A percentile compares a stretch with the other conserved stretches of the same genome.
phyloP scores from a whole-genome alignment of 73 alveolate species.

The Paramecium primaurelia region DNA sequence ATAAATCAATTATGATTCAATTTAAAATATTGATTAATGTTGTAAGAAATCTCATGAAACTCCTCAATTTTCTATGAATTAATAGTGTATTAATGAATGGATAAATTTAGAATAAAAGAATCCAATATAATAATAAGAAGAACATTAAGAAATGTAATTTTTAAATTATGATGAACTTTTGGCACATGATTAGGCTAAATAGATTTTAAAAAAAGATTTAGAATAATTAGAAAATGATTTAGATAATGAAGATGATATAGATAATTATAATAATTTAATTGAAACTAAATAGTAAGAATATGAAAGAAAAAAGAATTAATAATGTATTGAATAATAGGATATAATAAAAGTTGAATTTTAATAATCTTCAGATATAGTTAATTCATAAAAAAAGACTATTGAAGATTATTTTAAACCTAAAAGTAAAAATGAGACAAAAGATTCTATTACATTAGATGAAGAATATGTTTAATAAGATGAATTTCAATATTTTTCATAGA shows the following conservation, averaged over 20 bases:
- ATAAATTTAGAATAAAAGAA: neutral
- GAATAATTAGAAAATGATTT: neutral
- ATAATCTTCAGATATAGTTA: neutral
- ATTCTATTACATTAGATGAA: neutral
- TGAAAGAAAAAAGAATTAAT: neutral
- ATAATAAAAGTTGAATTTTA: neutral
- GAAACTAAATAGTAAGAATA: neutral
- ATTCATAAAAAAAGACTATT: neutral
- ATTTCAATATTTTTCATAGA: neutral
- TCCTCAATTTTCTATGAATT: neutral
- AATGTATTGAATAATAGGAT: neutral
- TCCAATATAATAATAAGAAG: neutral
- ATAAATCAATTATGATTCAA: neutral
- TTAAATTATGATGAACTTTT: neutral
- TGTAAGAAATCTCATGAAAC: neutral
- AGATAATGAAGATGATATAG: neutral
- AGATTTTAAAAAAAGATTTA: neutral
- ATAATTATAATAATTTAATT: neutral
- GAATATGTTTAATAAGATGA: neutral
- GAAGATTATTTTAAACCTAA: neutral
- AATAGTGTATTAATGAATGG: neutral
- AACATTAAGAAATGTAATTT: neutral
- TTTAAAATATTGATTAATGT: neutral
- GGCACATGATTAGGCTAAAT: neutral
- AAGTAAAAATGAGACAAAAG: neutral